Conservation (phyloP, 805 yeast genomes). For the Brettanomyces bruxellensis region DNA sequence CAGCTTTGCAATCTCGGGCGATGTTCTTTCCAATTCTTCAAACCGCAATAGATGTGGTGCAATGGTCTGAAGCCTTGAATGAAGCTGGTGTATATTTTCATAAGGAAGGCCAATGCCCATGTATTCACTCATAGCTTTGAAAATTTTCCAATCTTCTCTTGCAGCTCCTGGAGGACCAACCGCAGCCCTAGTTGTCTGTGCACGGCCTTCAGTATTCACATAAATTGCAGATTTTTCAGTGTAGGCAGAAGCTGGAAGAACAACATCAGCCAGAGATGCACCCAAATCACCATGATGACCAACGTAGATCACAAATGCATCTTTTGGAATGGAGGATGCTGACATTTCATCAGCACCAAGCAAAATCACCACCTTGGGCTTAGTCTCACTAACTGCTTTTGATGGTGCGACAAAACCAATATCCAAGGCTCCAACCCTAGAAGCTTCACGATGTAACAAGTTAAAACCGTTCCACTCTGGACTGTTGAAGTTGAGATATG, state of each 20-base stretch:
- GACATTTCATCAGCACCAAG: conserved; percentile 78
- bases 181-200: conserved; percentile 79
- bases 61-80: conserved; percentile 61
- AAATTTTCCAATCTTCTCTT: conserved; percentile 85
- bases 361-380: conserved; percentile 69
- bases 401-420: conserved; percentile 58
- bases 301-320: conserved; percentile 82
- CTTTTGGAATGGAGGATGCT: conserved; percentile 63
- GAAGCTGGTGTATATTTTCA: conserved; percentile 59
- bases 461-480: conserved; percentile 78
- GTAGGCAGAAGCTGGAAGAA: conserved; percentile 81
- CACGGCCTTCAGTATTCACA: conserved; percentile 86
- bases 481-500: conserved; percentile 50
- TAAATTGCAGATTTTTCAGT: conserved; percentile 80
- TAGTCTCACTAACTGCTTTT: conserved; percentile 35
- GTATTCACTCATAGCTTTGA: conserved; percentile 77
- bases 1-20: conserved; percentile 44
- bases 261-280: conserved; percentile 81
- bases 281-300: conserved; percentile 91
- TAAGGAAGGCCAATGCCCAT: conserved; percentile 64
- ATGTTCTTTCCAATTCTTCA: conserved; percentile 64
- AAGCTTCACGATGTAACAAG: conserved; percentile 74
- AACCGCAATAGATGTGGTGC: conserved; percentile 77
- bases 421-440: conserved; percentile 83
- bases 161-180: conserved; percentile 83